Evolutionary conservation across 2,329 filamentous ascomycete species (phyloP).

Genomic region (Pseudonectria buxi): DNA sequence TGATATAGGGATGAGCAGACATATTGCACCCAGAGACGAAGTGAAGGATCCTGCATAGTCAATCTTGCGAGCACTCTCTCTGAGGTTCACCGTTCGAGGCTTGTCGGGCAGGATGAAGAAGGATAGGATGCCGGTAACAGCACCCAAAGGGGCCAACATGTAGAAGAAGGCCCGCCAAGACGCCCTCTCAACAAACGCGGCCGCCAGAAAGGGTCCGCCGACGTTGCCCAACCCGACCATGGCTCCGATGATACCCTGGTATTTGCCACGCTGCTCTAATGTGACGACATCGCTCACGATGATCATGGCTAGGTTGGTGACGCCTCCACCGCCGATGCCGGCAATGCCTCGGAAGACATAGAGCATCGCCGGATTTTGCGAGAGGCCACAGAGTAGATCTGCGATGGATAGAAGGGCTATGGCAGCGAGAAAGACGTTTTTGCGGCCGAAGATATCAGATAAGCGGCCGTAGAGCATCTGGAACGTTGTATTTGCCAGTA

Average conservation of each 20-base stretch:
- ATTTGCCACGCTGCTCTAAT: slow-evolving; percentile 28
- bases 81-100: slow-evolving; percentile 38
- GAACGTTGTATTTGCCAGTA: slow-evolving; percentile 30
- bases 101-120: slow-evolving; percentile 46
- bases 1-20: slow-evolving; percentile 57
- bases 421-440: slow-evolving; percentile 24
- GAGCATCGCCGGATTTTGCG: slow-evolving; percentile 24
- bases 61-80: slow-evolving; percentile 45
- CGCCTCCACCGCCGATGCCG: slow-evolving; percentile 30
- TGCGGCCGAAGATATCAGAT: slow-evolving; percentile 31
- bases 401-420: slow-evolving; percentile 23
- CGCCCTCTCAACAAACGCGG: slow-evolving; percentile 20
- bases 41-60: slow-evolving; percentile 52
- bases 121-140: slow-evolving; percentile 36
- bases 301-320: slow-evolving; percentile 30
- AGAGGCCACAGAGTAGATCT: slow-evolving; percentile 27
- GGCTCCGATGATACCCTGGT: slow-evolving; percentile 22
- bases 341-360: slow-evolving; percentile 29
- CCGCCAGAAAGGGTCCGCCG: slow-evolving; percentile 30
- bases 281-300: slow-evolving; percentile 32
- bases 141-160: slow-evolving; percentile 44
- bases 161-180: slow-evolving; percentile 27
- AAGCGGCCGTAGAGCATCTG: slow-evolving; percentile 30
- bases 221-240: slow-evolving; percentile 29
- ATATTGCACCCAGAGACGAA: slow-evolving; percentile 48